These are phyloP conservation scores for Starmera quercuum DNA, from an alignment of 805 yeast genomes.

Conservation along the genomic window DNA sequence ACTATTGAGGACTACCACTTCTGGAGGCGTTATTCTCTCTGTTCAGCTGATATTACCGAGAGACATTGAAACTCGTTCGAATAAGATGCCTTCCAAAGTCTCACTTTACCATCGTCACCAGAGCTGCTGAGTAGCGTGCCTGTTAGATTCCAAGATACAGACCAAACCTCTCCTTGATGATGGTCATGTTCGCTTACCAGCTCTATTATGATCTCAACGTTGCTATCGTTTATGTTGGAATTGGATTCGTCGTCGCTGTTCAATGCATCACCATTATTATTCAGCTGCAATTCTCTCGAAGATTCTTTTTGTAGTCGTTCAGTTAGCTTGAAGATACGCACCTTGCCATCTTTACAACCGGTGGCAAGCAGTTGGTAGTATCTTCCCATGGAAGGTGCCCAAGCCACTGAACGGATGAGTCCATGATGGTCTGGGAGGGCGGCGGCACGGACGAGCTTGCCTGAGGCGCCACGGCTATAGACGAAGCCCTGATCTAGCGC, in stretches of 20 bases:
- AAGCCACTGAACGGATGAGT: conserved; percentile 76
- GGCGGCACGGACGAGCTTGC: conserved; percentile 48
- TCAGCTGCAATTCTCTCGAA: not conserved
- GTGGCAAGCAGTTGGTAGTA: conserved; percentile 86
- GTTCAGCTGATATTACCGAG: conserved; percentile 70
- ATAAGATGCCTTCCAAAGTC: conserved; percentile 88
- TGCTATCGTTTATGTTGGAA: conserved; percentile 14
- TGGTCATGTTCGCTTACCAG: conserved; percentile 62
- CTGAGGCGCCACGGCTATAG: conserved; percentile 47
- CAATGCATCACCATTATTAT: conserved; percentile 4
- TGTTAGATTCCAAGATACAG: conserved; percentile 90
- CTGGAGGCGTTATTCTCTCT: too few relatives aligned
- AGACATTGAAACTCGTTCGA: conserved; percentile 84
- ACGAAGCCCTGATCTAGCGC: conserved; percentile 84
- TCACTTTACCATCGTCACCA: conserved; percentile 89
- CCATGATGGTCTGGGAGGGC: conserved; percentile 81
- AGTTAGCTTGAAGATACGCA: conserved; percentile 72
- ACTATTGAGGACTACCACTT: too few relatives aligned
- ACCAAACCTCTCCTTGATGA: conserved; percentile 90
- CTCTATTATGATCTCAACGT: conserved; percentile 37
- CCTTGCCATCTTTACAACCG: conserved; percentile 91
- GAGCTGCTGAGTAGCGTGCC: conserved; percentile 90
- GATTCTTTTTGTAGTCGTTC: conserved; percentile 25
- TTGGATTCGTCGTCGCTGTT: conserved; percentile 10
- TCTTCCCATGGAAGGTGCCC: conserved; percentile 98